A percentile compares a stretch with the other conserved stretches of the same genome.
Evolutionary conservation across 352 stramenopile genomes (phyloP).

Genomic region (Peronospora farinosa): DNA sequence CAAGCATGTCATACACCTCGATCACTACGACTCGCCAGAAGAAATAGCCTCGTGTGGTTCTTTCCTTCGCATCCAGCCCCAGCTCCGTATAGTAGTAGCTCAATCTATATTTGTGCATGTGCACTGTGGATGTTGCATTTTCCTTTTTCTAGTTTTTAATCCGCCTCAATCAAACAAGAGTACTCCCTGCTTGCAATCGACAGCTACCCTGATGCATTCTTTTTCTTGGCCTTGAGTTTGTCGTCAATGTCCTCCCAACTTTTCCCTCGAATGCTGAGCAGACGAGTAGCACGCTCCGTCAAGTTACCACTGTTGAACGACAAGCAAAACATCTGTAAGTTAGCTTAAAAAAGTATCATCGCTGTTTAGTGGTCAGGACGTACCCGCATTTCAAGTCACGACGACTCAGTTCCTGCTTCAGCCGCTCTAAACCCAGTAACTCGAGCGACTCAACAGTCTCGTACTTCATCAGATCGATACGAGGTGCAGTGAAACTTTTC

Average conservation of each 20-base stretch:
- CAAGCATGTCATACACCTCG: slow-evolving; percentile 73
- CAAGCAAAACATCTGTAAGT: slow-evolving; percentile 6
- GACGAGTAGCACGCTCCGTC: slow-evolving; percentile 81
- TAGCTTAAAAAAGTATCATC: slow-evolving; percentile 2
- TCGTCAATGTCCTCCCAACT: slow-evolving; percentile 84
- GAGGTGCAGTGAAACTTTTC: slow-evolving; percentile 7
- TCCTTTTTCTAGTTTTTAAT: slow-evolving; percentile 16
- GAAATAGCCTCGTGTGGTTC: slow-evolving; percentile 31
- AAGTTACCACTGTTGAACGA: slow-evolving; percentile 73
- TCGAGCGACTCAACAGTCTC: slow-evolving; percentile 66
- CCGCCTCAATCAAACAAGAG: slow-evolving; percentile 22
- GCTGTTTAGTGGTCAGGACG: slow-evolving; percentile 9
- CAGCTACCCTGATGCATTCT: slow-evolving; percentile 6
- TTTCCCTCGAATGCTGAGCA: slow-evolving; percentile 92
- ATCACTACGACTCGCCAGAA: slow-evolving; percentile 58
- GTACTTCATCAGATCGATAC: slow-evolving; percentile 51
- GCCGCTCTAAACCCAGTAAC: slow-evolving; percentile 78
- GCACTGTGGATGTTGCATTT: slow-evolving; percentile 11
- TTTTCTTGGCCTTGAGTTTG: slow-evolving; percentile 64
- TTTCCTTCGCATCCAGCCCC: slow-evolving; percentile 16
- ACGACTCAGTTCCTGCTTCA: slow-evolving; percentile 90
- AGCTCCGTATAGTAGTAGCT: slow-evolving; percentile 27
- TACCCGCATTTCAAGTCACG: slow-evolving; percentile 95
- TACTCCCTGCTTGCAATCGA: slow-evolving; percentile 11
- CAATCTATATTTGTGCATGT: slow-evolving; percentile 22